phyloP scores from a whole-genome alignment of 257 asterid genomes.

The Solanum pennellii region DNA sequence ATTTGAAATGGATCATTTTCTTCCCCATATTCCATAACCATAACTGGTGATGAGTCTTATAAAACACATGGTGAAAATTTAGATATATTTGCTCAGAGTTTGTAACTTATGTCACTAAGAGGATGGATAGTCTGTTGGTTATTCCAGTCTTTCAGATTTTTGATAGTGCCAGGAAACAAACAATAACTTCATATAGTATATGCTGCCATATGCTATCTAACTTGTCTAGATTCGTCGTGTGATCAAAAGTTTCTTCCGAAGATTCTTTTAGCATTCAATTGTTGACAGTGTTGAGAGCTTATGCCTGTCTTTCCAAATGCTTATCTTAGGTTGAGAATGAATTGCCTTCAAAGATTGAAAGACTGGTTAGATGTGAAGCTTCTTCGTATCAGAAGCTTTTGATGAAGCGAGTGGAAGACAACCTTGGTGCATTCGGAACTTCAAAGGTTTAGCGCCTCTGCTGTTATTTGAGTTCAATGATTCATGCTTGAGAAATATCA shows the following conservation, averaged over 20 bases:
- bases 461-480: background rate
- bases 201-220: background rate
- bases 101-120: background rate
- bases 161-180: background rate
- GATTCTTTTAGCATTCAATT: background rate
- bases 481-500: background rate
- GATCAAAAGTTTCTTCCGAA: background rate
- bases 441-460: slow-evolving; percentile 52
- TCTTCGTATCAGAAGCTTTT: slow-evolving; percentile 87
- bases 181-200: background rate
- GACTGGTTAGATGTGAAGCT: slow-evolving; percentile 96
- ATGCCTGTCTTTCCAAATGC: slow-evolving; percentile 11
- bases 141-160: background rate
- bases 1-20: background rate
- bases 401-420: slow-evolving; percentile 97
- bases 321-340: slow-evolving; percentile 75
- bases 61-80: background rate
- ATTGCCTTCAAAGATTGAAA: slow-evolving; percentile 92
- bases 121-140: background rate
- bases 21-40: background rate
- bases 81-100: background rate
- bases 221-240: background rate
- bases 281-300: background rate
- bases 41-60: background rate
- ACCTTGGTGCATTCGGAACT: slow-evolving; percentile 94